phyloP scores from a whole-genome alignment of 164 flowering plant species.

The Houttuynia cordata region DNA sequence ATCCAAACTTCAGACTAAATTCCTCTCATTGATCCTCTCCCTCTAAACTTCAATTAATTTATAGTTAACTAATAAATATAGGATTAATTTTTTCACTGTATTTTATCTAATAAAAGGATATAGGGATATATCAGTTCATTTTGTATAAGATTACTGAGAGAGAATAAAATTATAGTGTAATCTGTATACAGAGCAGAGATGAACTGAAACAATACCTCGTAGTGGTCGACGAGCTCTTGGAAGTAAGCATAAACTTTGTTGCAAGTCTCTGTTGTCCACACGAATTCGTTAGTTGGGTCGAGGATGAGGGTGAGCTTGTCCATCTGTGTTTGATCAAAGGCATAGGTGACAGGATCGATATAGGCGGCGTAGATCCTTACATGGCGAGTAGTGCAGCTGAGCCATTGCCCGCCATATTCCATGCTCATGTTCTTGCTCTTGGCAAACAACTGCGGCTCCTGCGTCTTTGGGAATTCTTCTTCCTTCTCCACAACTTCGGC shows the following conservation, averaged over 20 bases:
- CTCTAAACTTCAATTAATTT: no score
- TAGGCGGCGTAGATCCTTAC: slow-evolving; percentile 82
- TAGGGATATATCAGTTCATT: no score
- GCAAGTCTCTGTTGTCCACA: slow-evolving; percentile 72
- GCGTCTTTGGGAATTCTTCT: neutral
- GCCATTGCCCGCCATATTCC: slow-evolving; percentile 83
- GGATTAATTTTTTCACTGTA: no score
- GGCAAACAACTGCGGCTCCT: slow-evolving; percentile 2
- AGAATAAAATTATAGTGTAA: neutral
- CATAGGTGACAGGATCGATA: slow-evolving; percentile 68
- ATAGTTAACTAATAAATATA: no score
- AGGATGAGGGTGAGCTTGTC: slow-evolving; percentile 86
- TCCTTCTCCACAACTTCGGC: neutral
- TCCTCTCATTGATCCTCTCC: no score
- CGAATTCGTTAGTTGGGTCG: slow-evolving; percentile 71
- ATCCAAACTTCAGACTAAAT: no score
- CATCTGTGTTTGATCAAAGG: slow-evolving; percentile 78
- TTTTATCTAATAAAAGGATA: no score
- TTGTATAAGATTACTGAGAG: no score
- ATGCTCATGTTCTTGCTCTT: slow-evolving; percentile 62
- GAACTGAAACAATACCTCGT: slow-evolving; percentile 39
- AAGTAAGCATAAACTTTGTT: slow-evolving; percentile 60
- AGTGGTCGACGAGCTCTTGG: slow-evolving; percentile 88
- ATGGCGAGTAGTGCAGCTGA: slow-evolving; percentile 62
- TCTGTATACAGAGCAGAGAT: neutral